phyloP scores from a whole-genome alignment of 176 grass and related monocot genomes.

The Juncus inflexus region DNA sequence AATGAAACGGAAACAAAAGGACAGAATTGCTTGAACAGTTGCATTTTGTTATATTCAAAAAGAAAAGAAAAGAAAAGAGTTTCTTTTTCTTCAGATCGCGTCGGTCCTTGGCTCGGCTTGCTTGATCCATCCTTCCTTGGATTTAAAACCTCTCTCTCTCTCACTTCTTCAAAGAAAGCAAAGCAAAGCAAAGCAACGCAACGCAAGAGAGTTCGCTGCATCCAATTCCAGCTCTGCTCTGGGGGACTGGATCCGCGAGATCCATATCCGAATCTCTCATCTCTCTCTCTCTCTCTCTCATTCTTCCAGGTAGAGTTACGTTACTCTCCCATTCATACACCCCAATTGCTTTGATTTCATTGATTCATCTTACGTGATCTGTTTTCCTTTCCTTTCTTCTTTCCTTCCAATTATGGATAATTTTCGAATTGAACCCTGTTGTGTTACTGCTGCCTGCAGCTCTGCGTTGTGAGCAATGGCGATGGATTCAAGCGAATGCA shows the following conservation, averaged over 20 bases:
- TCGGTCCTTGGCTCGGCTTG: slow-evolving; percentile 5
- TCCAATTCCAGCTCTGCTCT: slow-evolving; percentile 1
- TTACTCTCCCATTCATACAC: no score
- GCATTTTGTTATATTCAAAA: slow-evolving; percentile 12
- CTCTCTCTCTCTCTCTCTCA: slow-evolving; percentile 1
- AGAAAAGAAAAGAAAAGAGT: slow-evolving; percentile 15
- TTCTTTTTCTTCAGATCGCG: slow-evolving; percentile 19
- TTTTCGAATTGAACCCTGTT: slow-evolving; percentile 2
- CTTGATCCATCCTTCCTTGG: not conserved
- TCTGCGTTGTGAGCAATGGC: slow-evolving; percentile 21
- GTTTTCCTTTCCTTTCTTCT: not conserved
- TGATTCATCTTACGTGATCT: slow-evolving; percentile 6
- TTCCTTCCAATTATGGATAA: not conserved
- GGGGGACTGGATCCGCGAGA: not conserved
- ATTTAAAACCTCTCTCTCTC: slow-evolving; percentile 23
- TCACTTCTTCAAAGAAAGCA: slow-evolving; percentile 9
- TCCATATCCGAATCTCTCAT: slow-evolving; percentile 2
- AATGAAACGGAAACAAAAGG: slow-evolving; percentile 4
- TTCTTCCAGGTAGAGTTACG: slow-evolving; percentile 17
- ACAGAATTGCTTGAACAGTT: not conserved
- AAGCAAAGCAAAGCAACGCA: slow-evolving; percentile 15
- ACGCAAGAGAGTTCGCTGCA: not conserved
- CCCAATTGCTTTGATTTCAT: slow-evolving; percentile 9
- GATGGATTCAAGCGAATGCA: slow-evolving; percentile 20
- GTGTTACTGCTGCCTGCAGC: slow-evolving; percentile 12